Evolutionary conservation across 768 basidiomycete genomes (phyloP).

Genomic region (Chalciporus pseudorubinellus): DNA sequence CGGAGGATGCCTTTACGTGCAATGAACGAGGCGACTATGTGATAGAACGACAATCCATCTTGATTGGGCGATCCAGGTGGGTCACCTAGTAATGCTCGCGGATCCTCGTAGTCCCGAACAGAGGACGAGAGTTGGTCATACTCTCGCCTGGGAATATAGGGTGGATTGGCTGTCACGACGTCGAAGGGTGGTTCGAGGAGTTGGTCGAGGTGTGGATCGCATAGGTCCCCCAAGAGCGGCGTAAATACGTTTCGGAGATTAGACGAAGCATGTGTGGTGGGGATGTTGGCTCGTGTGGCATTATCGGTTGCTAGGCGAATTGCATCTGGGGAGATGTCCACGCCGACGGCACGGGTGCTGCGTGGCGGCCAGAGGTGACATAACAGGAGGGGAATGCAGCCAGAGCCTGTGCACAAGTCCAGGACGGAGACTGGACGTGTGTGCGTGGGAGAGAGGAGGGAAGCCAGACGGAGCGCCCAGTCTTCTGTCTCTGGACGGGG

Average conservation of each 20-base stretch:
- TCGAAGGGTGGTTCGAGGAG: conserved; percentile 55
- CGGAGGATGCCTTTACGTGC: conserved; percentile 50
- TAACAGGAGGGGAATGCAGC: conserved; percentile 87
- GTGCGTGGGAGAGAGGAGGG: conserved; percentile 37
- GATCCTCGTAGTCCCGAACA: conserved; percentile 80
- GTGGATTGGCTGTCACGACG: conserved; percentile 81
- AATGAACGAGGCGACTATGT: conserved; percentile 63
- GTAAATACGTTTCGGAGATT: conserved; percentile 30
- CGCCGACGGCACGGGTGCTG: conserved; percentile 52
- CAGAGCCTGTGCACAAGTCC: conserved; percentile 92
- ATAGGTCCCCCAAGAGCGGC: conserved; percentile 47
- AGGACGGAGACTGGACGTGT: conserved; percentile 46
- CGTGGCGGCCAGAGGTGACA: conserved; percentile 61
- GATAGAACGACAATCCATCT: conserved; percentile 69
- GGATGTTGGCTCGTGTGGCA: conserved; percentile 25
- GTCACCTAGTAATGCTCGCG: conserved; percentile 77
- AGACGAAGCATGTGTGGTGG: conserved; percentile 2
- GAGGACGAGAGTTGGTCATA: conserved; percentile 62
- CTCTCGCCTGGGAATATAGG: conserved; percentile 73
- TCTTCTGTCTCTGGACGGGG: conserved; percentile 95
- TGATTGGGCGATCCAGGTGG: conserved; percentile 35
- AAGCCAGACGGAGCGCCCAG: conserved; percentile 65
- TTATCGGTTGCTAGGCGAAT: conserved; percentile 49
- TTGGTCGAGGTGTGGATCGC: conserved; percentile 19
- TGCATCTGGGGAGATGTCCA: conserved; percentile 70